Evolutionary conservation across 371 early-diverging fungal species (phyloP).

Genomic region (Syncephalastrum monosporum): DNA sequence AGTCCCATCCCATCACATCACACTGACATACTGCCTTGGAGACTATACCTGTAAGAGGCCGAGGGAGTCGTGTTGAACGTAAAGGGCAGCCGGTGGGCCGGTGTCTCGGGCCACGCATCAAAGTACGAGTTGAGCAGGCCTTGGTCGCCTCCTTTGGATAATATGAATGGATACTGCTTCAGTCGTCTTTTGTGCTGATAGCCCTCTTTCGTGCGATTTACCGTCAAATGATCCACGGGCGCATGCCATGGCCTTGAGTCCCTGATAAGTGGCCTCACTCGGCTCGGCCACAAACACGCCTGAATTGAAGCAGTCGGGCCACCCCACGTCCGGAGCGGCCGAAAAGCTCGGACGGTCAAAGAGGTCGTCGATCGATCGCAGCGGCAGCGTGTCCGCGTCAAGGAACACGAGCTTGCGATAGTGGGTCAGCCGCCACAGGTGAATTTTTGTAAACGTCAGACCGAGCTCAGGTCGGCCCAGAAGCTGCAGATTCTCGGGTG

Average conservation of each 20-base stretch:
- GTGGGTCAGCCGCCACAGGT: slow-evolving; percentile 73
- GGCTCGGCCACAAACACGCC: slow-evolving; percentile 90
- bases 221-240: slow-evolving; percentile 78
- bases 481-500: slow-evolving; percentile 55
- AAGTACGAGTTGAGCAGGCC: slow-evolving; percentile 91
- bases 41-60: slow-evolving; percentile 73
- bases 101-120: slow-evolving; percentile 67
- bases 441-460: slow-evolving; percentile 87
- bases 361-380: slow-evolving; percentile 78
- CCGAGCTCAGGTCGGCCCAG: slow-evolving; percentile 90
- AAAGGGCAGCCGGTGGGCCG: slow-evolving; percentile 80
- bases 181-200: not conserved
- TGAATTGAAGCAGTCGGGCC: slow-evolving; percentile 96
- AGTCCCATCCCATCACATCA: not conserved
- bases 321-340: slow-evolving; percentile 85
- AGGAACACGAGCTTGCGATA: slow-evolving; percentile 77
- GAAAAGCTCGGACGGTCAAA: slow-evolving; percentile 78
- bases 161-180: not conserved
- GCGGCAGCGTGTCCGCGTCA: slow-evolving; percentile 88
- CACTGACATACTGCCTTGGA: too few relatives aligned
- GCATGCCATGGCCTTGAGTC: slow-evolving; percentile 52
- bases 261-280: slow-evolving; percentile 46
- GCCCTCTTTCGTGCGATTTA: slow-evolving; percentile 22
- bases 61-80: slow-evolving; percentile 91
- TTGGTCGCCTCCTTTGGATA: slow-evolving; percentile 85